Base-by-base conservation (phyloP, 768 basidiomycete species). In the Neoboletus magnificus region DNA sequence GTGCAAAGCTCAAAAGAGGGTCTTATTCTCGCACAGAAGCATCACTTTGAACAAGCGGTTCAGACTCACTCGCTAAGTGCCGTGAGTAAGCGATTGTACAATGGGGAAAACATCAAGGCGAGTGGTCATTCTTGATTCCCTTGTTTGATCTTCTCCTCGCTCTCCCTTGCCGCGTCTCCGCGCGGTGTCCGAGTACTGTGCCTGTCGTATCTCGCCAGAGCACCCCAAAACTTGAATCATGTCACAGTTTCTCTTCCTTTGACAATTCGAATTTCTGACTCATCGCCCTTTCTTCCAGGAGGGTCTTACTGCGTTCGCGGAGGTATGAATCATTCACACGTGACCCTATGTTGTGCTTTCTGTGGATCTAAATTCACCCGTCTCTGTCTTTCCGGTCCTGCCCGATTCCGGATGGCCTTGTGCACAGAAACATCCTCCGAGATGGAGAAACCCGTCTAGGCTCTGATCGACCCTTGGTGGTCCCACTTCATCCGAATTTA, bases 1-100 rank as follows among this genome's bases (percentile, higher is more conserved):
- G 85, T 93, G 1, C 86, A 88, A 60, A 78, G 81, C 44, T 87
- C 89, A 3, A 94, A 93, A 67, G 74, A 78, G n/a, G 87, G 79
- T 1, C 73, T 94, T 10, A 50, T 88, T 16, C 68, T 87, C 3
- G 73, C 80, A 2, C 79, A 84, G 57, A 72, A 76, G 40, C 75
- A 77, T n/a, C 77, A 78, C 39, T 70, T 82, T 41, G 78, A 82
- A 23, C 77, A 83, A 15, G 76, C 81, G 0, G 76, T 85, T 4
- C 44, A 71, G 9, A 72, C 72, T 0, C 83, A 84, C 50, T 65
- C 75, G 9, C 68, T 74, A 62, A 78, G 80, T 20, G 63, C 68
- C 27, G 76, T 79, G 58, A 83, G 80, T 61, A 79, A 72, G 58
- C 74, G 80, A 15, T 70, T 83, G 16, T 89, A 82, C 65, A 72